These are phyloP conservation scores for Colletotrichum aenigma DNA, from an alignment of 2,329 filamentous ascomycete genomes.

Conservation along the genomic window DNA sequence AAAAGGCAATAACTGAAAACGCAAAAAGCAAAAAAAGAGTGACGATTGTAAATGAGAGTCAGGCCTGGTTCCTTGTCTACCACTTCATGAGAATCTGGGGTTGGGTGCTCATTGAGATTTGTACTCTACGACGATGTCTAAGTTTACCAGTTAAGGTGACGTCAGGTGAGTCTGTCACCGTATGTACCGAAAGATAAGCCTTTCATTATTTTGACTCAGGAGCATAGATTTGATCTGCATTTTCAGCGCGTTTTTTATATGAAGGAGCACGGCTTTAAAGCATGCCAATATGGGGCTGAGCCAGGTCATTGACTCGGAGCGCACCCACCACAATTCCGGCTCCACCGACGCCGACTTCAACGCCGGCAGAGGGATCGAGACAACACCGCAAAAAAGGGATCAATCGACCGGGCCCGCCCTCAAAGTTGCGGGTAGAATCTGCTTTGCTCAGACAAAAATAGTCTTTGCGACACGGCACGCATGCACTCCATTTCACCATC, in stretches of 20 bases:
- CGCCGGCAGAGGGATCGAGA: background rate
- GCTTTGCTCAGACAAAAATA: background rate
- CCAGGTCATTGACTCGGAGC: background rate
- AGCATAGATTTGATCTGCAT: background rate
- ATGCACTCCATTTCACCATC: background rate
- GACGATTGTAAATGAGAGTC: background rate
- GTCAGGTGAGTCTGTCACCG: background rate
- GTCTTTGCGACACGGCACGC: background rate
- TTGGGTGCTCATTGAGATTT: background rate
- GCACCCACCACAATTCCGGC: background rate
- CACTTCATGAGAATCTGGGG: background rate
- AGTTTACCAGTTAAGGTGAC: background rate
- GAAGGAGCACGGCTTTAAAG: background rate
- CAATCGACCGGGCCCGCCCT: background rate
- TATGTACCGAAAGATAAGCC: too few relatives aligned
- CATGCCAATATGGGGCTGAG: background rate
- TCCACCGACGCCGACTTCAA: background rate
- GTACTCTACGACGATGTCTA: background rate
- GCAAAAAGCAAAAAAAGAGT: background rate
- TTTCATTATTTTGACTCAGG: background rate
- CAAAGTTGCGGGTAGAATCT: background rate
- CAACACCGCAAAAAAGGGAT: background rate
- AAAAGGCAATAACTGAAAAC: background rate
- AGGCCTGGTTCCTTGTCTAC: background rate
- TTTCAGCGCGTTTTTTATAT: background rate